Percentiles rank a stretch among this genome's conserved stretches.
Conservation (phyloP, 2,329 filamentous ascomycete genomes). For the Aspergillus oerlinghausenensis region DNA sequence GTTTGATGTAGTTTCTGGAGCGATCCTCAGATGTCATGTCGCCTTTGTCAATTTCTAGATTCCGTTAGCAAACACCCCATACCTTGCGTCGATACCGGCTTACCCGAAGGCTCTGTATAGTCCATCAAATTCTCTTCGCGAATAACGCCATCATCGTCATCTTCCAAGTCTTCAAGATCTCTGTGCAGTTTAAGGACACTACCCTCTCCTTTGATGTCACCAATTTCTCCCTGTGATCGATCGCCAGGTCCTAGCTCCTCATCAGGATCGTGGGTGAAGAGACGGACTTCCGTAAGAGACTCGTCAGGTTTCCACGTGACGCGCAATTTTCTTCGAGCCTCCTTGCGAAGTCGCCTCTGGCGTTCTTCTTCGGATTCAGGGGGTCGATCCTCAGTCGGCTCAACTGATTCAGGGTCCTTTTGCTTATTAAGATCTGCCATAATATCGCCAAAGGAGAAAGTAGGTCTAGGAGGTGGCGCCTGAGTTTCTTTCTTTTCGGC, state of each 20-base stretch:
- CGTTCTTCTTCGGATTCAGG: slow-evolving; percentile 59
- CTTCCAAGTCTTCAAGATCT: slow-evolving; percentile 54
- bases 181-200: slow-evolving; percentile 48
- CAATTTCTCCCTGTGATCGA: slow-evolving; percentile 54
- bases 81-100: slow-evolving; percentile 9
- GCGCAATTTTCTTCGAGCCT: slow-evolving; percentile 56
- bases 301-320: slow-evolving; percentile 59
- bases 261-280: slow-evolving; percentile 60
- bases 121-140: slow-evolving; percentile 39
- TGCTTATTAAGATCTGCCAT: slow-evolving; percentile 52
- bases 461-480: slow-evolving; percentile 32
- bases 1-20: slow-evolving; percentile 37
- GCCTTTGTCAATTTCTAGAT: slow-evolving; percentile 37
- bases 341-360: slow-evolving; percentile 56
- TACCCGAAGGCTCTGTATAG: slow-evolving; percentile 33
- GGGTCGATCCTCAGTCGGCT: slow-evolving; percentile 49
- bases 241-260: slow-evolving; percentile 58
- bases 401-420: slow-evolving; percentile 49
- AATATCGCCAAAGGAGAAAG: slow-evolving; percentile 47
- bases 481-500: slow-evolving; percentile 34
- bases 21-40: slow-evolving; percentile 32
- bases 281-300: slow-evolving; percentile 52
- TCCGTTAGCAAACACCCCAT: slow-evolving; percentile 5
- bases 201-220: slow-evolving; percentile 56
- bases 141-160: slow-evolving; percentile 53